Evolutionary conservation across 2,329 filamentous ascomycete species (phyloP).

Genomic region (Sphaerulina musiva): DNA sequence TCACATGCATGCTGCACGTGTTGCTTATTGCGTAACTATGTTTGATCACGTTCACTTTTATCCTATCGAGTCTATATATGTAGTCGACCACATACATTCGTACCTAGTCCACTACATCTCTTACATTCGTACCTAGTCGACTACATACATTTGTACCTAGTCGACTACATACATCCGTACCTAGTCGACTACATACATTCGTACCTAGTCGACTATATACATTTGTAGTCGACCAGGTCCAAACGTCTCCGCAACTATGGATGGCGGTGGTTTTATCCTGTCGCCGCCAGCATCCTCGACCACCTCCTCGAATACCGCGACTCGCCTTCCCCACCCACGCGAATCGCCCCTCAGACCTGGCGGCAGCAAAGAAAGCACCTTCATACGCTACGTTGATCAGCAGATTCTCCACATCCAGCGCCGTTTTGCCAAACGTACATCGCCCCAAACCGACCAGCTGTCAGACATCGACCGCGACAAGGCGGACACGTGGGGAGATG

Average conservation of each 20-base stretch:
- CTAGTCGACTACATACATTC: too few relatives aligned
- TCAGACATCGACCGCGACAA: conserved; percentile 26
- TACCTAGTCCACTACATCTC: too few relatives aligned
- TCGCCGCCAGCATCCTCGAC: conserved; percentile 47
- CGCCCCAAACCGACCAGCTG: conserved; percentile 19
- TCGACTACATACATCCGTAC: too few relatives aligned
- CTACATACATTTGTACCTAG: too few relatives aligned
- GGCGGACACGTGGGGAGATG: conserved; percentile 35
- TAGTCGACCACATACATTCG: too few relatives aligned
- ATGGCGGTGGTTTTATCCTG: conserved; percentile 38
- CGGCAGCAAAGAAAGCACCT: conserved; percentile 51
- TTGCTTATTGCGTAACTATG: too few relatives aligned
- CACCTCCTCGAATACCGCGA: conserved; percentile 32
- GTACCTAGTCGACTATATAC: too few relatives aligned
- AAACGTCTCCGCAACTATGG: conserved; percentile 22
- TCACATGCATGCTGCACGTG: too few relatives aligned
- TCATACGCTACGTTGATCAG: conserved; percentile 53
- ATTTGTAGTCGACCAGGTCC: too few relatives aligned
- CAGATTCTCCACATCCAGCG: conserved; percentile 47
- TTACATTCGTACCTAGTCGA: too few relatives aligned
- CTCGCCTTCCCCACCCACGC: conserved; percentile 48
- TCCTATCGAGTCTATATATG: too few relatives aligned
- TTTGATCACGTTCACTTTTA: too few relatives aligned
- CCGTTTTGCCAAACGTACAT: conserved; percentile 47
- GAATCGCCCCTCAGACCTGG: conserved; percentile 49